phyloP scores from a whole-genome alignment of 768 basidiomycete species.

The Tulasnella sp. region DNA sequence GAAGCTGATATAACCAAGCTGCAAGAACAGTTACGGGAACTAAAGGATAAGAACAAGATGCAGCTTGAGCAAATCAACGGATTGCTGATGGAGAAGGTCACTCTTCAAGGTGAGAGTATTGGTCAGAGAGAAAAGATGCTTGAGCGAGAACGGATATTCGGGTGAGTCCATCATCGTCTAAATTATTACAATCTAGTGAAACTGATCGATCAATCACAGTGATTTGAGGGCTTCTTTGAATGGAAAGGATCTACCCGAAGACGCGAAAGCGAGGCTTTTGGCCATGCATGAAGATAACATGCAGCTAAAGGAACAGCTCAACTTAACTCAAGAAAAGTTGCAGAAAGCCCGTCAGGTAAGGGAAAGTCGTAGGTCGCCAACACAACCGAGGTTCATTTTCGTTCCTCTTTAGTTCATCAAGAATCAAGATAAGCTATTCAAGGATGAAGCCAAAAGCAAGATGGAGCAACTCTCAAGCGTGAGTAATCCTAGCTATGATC shows the following conservation, averaged over 20 bases:
- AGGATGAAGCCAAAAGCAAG: conserved; percentile 36
- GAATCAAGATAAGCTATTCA: conserved; percentile 78
- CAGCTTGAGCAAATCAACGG: conserved; percentile 79
- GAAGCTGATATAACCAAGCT: conserved; percentile 54
- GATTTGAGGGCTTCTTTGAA: conserved; percentile 65
- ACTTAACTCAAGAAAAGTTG: conserved; percentile 62
- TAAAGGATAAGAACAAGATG: conserved; percentile 74
- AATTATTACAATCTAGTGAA: not conserved
- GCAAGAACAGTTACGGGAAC: conserved; percentile 52
- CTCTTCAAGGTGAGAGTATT: conserved; percentile 80
- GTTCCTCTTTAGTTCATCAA: conserved; percentile 64
- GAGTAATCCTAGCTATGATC: not conserved
- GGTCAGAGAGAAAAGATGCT: conserved; percentile 77
- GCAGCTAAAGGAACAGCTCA: conserved; percentile 53
- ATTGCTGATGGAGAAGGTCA: conserved; percentile 84
- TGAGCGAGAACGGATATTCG: conserved; percentile 73
- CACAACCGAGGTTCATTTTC: no score
- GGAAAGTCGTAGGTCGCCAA: not conserved
- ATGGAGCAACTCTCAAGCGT: conserved; percentile 5
- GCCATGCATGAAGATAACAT: conserved; percentile 68
- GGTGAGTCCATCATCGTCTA: conserved; percentile 34
- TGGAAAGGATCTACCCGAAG: conserved; percentile 70
- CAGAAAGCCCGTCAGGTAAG: conserved; percentile 61
- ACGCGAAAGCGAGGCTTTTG: conserved; percentile 61
- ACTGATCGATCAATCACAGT: conserved; percentile 28